A percentile compares a stretch with the other conserved stretches of the same genome.
phyloP scores from a whole-genome alignment of 2,329 filamentous ascomycete species.

The Alternaria triticina region DNA sequence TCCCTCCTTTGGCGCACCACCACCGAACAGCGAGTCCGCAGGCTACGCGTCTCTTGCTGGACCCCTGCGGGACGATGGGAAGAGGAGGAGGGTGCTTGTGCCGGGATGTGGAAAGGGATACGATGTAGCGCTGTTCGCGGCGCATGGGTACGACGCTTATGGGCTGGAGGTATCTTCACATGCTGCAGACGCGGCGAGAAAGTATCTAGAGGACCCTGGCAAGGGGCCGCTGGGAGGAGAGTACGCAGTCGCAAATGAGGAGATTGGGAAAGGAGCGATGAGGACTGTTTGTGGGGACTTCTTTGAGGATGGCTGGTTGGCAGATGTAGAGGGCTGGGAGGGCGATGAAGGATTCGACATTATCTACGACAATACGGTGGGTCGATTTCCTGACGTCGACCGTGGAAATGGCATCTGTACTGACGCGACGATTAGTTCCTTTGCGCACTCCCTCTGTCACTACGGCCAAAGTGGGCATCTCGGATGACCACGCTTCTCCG shows the following conservation, averaged over 20 bases:
- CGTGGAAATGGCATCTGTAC: background rate
- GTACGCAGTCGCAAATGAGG: slow-evolving; percentile 52
- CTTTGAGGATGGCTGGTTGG: slow-evolving; percentile 66
- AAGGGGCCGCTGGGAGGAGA: slow-evolving; percentile 48
- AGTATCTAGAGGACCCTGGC: slow-evolving; percentile 43
- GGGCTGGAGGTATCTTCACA: slow-evolving; percentile 72
- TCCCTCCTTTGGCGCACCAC: slow-evolving; percentile 27
- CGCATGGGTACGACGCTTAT: slow-evolving; percentile 77
- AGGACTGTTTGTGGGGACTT: slow-evolving; percentile 70
- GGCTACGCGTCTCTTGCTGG: slow-evolving; percentile 17
- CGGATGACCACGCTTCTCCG: slow-evolving; percentile 62
- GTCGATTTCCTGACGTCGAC: slow-evolving; percentile 16
- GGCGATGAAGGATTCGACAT: slow-evolving; percentile 64
- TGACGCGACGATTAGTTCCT: slow-evolving; percentile 58
- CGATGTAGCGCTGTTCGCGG: slow-evolving; percentile 77
- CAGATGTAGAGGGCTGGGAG: slow-evolving; percentile 40
- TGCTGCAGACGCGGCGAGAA: slow-evolving; percentile 56
- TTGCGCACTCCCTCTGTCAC: slow-evolving; percentile 61
- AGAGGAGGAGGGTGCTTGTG: slow-evolving; percentile 68
- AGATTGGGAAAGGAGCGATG: slow-evolving; percentile 57
- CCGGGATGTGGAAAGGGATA: slow-evolving; percentile 84
- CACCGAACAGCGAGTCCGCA: slow-evolving; percentile 3
- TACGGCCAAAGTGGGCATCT: slow-evolving; percentile 65
- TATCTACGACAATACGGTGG: slow-evolving; percentile 68
- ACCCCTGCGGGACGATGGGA: slow-evolving; percentile 25